Evolutionary conservation across 257 asterid genomes (phyloP).

Genomic region (Jaltomata sinuosa): DNA sequence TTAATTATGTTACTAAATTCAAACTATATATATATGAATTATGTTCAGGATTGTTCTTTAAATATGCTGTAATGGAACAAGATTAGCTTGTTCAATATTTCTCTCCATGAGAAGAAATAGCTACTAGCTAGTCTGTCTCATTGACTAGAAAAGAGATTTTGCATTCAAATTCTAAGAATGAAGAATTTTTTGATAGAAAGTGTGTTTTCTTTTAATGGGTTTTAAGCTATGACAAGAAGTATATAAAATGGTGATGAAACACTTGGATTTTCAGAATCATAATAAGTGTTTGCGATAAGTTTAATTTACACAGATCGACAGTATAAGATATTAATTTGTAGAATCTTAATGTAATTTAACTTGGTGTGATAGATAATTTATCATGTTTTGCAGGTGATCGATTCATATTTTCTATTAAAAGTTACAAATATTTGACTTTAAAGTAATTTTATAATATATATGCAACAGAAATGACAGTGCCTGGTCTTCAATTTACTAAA

Average conservation of each 20-base stretch:
- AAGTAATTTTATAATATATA: no score
- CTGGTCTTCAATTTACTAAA: no score
- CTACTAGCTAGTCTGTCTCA: neutral
- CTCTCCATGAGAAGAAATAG: neutral
- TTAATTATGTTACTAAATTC: neutral
- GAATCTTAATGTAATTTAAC: neutral
- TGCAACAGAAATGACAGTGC: no score
- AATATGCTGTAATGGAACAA: no score
- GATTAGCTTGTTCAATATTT: neutral
- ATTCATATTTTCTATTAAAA: neutral
- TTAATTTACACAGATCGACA: neutral
- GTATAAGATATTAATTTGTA: neutral
- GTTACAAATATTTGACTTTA: neutral
- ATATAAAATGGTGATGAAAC: neutral
- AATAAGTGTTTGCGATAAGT: neutral
- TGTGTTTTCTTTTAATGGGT: no score
- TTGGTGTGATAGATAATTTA: neutral
- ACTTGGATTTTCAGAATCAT: neutral
- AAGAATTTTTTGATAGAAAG: neutral
- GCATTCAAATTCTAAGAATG: neutral
- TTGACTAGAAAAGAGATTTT: neutral
- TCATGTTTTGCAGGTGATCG: neutral
- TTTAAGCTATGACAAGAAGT: neutral
- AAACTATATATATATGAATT: no score
- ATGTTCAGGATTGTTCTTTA: no score